Percentiles rank a stretch among this genome's conserved stretches.
Conservation (phyloP, 371 early-diverging fungal species). For the Mortierella sp. region DNA sequence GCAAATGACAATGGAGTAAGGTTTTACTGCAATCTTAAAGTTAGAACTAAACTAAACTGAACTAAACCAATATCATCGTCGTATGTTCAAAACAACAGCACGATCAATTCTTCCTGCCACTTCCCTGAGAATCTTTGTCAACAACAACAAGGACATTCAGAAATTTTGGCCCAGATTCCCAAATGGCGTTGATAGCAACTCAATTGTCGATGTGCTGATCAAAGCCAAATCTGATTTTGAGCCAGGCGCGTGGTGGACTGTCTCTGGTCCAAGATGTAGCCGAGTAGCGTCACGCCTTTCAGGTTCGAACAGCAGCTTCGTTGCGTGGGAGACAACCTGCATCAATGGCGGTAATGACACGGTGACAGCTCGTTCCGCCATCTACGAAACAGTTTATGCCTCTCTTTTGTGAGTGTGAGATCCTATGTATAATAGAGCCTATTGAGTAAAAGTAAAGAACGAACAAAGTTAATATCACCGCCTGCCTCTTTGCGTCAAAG, state of each 20-base stretch:
- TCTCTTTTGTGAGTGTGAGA: neutral
- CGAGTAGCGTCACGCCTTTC: slow-evolving; percentile 16
- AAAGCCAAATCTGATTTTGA: slow-evolving; percentile 30
- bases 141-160: slow-evolving; percentile 22
- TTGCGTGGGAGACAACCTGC: slow-evolving; percentile 29
- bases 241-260: slow-evolving; percentile 51
- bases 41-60: too few species aligned
- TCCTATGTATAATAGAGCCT: too few species aligned
- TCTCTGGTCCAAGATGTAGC: slow-evolving; percentile 30
- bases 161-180: slow-evolving; percentile 23
- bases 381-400: slow-evolving; percentile 12
- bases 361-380: slow-evolving; percentile 7
- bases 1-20: neutral
- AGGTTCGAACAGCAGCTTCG: slow-evolving; percentile 3
- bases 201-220: slow-evolving; percentile 35
- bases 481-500: too few species aligned
- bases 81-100: slow-evolving; percentile 1
- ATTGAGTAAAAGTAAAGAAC: too few species aligned
- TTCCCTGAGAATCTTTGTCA: slow-evolving; percentile 24
- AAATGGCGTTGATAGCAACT: neutral
- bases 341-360: slow-evolving; percentile 36
- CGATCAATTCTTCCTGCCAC: slow-evolving; percentile 42
- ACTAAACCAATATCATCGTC: neutral
- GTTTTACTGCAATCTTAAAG: neutral
- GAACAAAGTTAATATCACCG: too few species aligned